phyloP scores from a whole-genome alignment of 2,329 filamentous ascomycete species.

The Cercospora berteroae region DNA sequence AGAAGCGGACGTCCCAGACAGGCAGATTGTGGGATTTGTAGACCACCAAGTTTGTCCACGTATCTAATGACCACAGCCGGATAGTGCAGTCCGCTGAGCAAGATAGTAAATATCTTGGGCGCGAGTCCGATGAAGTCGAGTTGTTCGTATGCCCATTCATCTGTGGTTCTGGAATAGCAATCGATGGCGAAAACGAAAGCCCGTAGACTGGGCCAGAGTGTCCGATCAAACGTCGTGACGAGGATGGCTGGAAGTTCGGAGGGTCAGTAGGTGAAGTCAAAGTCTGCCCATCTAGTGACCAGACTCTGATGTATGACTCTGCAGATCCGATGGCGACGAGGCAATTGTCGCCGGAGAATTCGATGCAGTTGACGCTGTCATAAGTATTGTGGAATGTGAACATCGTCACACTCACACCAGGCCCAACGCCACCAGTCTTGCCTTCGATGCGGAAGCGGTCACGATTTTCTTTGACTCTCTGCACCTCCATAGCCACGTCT shows the following conservation, averaged over 20 bases:
- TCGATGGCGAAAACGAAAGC: slow-evolving; percentile 80
- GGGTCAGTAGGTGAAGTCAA: slow-evolving; percentile 66
- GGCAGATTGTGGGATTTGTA: slow-evolving; percentile 93
- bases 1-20: slow-evolving; percentile 84
- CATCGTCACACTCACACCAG: slow-evolving; percentile 87
- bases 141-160: slow-evolving; percentile 42
- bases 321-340: slow-evolving; percentile 85
- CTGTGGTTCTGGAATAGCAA: slow-evolving; percentile 40
- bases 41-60: slow-evolving; percentile 87
- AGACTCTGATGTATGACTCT: slow-evolving; percentile 94
- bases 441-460: slow-evolving; percentile 87
- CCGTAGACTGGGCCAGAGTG: slow-evolving; percentile 88
- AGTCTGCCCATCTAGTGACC: slow-evolving; percentile 82
- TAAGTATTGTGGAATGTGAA: slow-evolving; percentile 98
- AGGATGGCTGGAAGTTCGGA: slow-evolving; percentile 59
- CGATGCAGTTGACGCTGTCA: slow-evolving; percentile 86
- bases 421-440: slow-evolving; percentile 77
- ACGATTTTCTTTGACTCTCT: slow-evolving; percentile 87
- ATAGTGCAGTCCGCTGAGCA: slow-evolving; percentile 84
- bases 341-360: slow-evolving; percentile 88
- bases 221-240: slow-evolving; percentile 75
- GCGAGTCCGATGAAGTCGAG: slow-evolving; percentile 46
- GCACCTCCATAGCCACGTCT: slow-evolving; percentile 91
- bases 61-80: slow-evolving; percentile 87
- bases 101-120: slow-evolving; percentile 77